These are phyloP conservation scores for Mortierella sp. DNA, from an alignment of 371 early-diverging fungal genomes.

Conservation along the genomic window DNA sequence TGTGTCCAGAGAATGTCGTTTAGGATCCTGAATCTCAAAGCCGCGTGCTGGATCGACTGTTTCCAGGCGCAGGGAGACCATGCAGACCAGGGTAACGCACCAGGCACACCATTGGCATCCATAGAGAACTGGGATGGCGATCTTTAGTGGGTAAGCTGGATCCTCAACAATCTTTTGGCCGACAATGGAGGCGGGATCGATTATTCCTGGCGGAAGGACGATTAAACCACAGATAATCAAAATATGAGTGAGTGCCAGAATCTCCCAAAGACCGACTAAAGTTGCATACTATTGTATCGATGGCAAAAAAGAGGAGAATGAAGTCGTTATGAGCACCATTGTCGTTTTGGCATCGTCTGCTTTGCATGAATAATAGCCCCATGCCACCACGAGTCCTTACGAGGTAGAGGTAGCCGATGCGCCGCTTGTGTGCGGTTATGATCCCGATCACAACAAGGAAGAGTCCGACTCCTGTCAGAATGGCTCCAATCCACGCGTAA, in stretches of 20 bases:
- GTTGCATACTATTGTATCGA: slow-evolving; percentile 48
- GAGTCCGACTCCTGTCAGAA: slow-evolving; percentile 27
- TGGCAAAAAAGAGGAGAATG: not conserved
- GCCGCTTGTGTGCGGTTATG: slow-evolving; percentile 37
- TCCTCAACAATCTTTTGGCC: slow-evolving; percentile 22
- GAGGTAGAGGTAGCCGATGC: slow-evolving; percentile 43
- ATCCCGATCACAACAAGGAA: slow-evolving; percentile 40
- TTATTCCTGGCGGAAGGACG: slow-evolving; percentile 5
- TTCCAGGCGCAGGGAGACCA: slow-evolving; percentile 23
- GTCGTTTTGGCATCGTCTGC: no score
- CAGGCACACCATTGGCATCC: slow-evolving; percentile 22
- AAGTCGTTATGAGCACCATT: not conserved
- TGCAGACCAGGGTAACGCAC: slow-evolving; percentile 22
- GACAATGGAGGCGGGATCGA: slow-evolving; percentile 24
- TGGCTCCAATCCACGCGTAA: slow-evolving; percentile 39
- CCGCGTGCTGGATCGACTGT: slow-evolving; percentile 15
- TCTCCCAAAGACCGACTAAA: slow-evolving; percentile 30
- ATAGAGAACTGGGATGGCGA: slow-evolving; percentile 22
- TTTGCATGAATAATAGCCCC: not conserved
- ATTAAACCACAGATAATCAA: slow-evolving; percentile 27
- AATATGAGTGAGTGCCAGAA: slow-evolving; percentile 27
- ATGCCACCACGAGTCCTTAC: slow-evolving; percentile 22
- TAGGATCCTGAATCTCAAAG: slow-evolving; percentile 35
- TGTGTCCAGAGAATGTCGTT: not conserved
- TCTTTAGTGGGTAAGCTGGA: slow-evolving; percentile 6